These are phyloP conservation scores for Talaromyces ruber DNA, from an alignment of 495 filamentous ascomycete genomes.

Conservation along the genomic window DNA sequence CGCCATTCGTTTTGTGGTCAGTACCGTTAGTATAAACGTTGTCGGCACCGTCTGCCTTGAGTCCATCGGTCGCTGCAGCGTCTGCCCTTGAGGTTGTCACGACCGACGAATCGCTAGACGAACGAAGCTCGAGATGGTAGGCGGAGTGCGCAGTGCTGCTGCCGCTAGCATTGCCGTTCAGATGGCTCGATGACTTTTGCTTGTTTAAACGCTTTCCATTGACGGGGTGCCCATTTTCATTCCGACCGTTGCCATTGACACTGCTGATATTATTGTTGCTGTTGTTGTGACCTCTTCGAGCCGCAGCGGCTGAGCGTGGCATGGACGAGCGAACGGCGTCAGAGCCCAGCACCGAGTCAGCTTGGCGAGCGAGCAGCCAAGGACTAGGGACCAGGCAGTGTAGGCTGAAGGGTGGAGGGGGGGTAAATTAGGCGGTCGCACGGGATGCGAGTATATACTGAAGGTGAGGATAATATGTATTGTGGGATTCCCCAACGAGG, in stretches of 20 bases:
- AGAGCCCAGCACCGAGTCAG: constrained; percentile 43
- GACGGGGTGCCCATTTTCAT: constrained; percentile 81
- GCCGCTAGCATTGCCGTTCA: constrained; percentile 45
- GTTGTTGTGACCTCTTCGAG: constrained; percentile 41
- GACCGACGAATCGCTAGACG: constrained; percentile 33
- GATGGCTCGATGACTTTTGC: constrained; percentile 54
- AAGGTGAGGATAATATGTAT: constrained; percentile 1
- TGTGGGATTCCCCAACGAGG: background rate
- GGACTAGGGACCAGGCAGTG: constrained; percentile 41
- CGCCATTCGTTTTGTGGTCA: constrained; percentile 24
- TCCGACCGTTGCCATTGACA: constrained; percentile 35
- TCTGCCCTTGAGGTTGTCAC: constrained; percentile 25
- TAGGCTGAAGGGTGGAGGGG: background rate
- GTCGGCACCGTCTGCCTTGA: constrained; percentile 28
- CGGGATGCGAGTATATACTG: background rate
- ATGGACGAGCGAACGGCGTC: constrained; percentile 43
- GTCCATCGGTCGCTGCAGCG: constrained; percentile 19
- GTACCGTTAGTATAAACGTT: constrained; percentile 28
- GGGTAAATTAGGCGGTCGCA: background rate
- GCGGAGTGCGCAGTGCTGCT: constrained; percentile 39
- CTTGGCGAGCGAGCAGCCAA: constrained; percentile 43
- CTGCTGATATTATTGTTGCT: constrained; percentile 38
- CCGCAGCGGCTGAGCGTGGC: constrained; percentile 67
- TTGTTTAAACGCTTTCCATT: constrained; percentile 73
- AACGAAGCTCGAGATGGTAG: constrained; percentile 37